phyloP scores from a whole-genome alignment of 768 basidiomycete species.

The Lentinula guzmanii region DNA sequence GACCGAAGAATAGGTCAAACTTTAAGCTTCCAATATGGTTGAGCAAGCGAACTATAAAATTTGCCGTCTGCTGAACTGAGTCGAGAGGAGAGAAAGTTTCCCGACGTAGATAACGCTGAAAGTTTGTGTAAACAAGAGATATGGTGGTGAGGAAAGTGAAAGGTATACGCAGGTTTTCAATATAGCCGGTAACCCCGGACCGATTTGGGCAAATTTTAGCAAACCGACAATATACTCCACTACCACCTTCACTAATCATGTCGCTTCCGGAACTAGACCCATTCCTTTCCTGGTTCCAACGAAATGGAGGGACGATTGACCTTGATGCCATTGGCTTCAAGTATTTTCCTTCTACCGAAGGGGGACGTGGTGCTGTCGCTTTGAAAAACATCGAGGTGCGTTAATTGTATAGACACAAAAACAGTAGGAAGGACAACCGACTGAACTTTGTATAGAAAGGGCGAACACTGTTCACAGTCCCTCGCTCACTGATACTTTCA shows the following conservation, averaged over 20 bases:
- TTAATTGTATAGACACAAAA: neutral
- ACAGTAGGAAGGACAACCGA: neutral
- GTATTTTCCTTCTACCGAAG: constrained; percentile 40
- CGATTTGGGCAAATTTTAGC: too few species aligned
- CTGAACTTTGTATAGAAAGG: constrained; percentile 45
- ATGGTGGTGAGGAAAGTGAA: too few species aligned
- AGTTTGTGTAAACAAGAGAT: neutral
- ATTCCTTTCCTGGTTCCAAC: constrained; percentile 58
- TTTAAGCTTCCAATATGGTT: neutral
- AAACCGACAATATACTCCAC: too few species aligned
- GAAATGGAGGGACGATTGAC: constrained; percentile 47
- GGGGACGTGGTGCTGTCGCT: constrained; percentile 74
- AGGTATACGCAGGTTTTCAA: too few species aligned
- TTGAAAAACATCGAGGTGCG: constrained; percentile 65
- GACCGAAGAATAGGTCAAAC: neutral
- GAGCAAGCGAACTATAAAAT: neutral
- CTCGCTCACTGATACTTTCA: constrained; percentile 71
- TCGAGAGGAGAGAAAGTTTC: neutral
- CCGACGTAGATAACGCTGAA: neutral
- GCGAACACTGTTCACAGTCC: constrained; percentile 75
- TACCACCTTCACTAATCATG: neutral
- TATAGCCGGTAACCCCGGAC: too few species aligned
- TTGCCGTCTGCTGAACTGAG: neutral
- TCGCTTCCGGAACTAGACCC: neutral
- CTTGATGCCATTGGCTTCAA: constrained; percentile 35